Base-by-base conservation (phyloP, 192 early-diverging fungal species). In the Gaertneriomyces sp. region DNA sequence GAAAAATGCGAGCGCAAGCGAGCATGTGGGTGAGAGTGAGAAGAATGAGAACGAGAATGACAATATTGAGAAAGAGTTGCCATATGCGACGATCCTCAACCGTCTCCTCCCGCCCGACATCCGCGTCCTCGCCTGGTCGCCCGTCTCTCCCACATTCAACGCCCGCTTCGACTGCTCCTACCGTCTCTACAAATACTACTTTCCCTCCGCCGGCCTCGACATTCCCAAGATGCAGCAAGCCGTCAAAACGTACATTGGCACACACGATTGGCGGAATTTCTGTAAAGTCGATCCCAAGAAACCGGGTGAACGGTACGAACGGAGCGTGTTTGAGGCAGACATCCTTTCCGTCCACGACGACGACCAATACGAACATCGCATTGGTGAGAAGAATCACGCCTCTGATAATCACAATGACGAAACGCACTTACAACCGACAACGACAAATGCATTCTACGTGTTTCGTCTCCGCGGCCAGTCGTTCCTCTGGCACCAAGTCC, bases 401-500 rank as follows among this genome's bases (percentile, higher is more conserved):
- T 53, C 20, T 17, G 64, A 69, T 38, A 19, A 43, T 40, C 72
- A 38, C 6, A 56, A 78, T 14, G 44, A 12, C 11, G 43, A 50
- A 10, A 51, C 25, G 8, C 25, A 11, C 40, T 61, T 64, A 10
- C 0, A 9, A 7, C 25, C 33, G 20, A 66, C 25, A 20, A 47
- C n/a, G 33, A 42, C 53, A 45, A 4, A 12, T 8, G 14, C 54
- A 16, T 12, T 65, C 42, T 88, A 86, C 58, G 81, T 85, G 47
- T 78, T 95, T 59, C 84, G 87, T 57, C 82, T 98, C 40, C 81
- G 78, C 16, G 95, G 94, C 33, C 89, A 89, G 5, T 92, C 93
- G 19, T 98, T 97, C 63, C 76, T 97, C 58, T 98, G 93, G 94
- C 96, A 98, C 76, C 96, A 97, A 75, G 94, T 98, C 53, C 88